A percentile compares a stretch with the other conserved stretches of the same genome.
Conservation (phyloP, 148 eudicot species). For the Rhododendron mucronatum region DNA sequence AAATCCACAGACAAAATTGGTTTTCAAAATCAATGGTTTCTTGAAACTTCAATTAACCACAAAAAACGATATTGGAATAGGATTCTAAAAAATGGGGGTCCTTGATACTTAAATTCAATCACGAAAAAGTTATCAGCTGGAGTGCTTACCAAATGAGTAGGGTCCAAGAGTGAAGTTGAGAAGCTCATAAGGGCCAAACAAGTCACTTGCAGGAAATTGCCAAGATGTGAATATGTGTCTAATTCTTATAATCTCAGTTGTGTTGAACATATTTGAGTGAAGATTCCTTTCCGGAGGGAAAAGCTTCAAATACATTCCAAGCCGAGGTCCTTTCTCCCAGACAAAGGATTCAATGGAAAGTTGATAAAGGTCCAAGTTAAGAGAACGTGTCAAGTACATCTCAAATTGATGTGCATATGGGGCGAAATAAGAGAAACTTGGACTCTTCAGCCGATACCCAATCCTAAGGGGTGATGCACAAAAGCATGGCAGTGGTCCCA, state of each 20-base stretch:
- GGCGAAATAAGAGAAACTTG: conserved; percentile 66
- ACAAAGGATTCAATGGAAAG: conserved; percentile 56
- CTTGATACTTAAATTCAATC: neutral
- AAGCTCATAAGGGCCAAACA: conserved; percentile 94
- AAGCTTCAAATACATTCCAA: conserved; percentile 74
- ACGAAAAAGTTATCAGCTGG: neutral
- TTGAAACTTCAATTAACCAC: neutral
- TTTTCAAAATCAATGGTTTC: neutral
- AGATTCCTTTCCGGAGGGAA: conserved; percentile 39
- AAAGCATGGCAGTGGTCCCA: conserved; percentile 41
- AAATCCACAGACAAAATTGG: neutral
- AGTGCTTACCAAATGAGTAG: conserved; percentile 50
- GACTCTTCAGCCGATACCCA: conserved; percentile 83
- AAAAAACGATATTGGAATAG: neutral
- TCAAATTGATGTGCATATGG: conserved; percentile 52
- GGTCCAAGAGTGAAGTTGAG: conserved; percentile 88
- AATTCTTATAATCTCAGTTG: conserved; percentile 55
- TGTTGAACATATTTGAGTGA: conserved; percentile 35
- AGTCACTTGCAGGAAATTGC: conserved; percentile 53
- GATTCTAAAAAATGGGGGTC: neutral
- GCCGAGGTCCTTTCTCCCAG: conserved; percentile 89
- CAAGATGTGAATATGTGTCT: conserved; percentile 52
- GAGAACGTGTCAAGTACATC: conserved; percentile 44
- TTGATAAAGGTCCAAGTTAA: conserved; percentile 51
- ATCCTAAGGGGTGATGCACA: conserved; percentile 88